Evolutionary conservation across 371 early-diverging fungal species (phyloP).

Genomic region (Nematocida displodere): DNA sequence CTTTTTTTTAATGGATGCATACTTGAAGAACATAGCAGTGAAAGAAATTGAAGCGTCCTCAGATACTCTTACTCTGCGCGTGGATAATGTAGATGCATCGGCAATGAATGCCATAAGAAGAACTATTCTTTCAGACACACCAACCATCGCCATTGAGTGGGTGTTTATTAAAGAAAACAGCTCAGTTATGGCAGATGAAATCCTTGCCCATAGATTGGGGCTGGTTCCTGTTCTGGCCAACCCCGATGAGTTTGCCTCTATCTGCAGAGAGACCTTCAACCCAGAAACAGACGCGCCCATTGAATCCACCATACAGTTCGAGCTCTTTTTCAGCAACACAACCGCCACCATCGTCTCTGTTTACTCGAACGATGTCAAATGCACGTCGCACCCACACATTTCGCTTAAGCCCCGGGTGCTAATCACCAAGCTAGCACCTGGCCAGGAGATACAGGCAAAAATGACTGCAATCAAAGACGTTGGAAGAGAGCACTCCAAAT

Average conservation of each 20-base stretch:
- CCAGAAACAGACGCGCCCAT: background rate
- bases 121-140: slow-evolving; percentile 46
- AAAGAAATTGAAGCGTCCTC: background rate
- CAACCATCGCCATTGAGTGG: slow-evolving; percentile 76
- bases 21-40: slow-evolving; percentile 16
- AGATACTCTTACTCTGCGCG: slow-evolving; percentile 5
- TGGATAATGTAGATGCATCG: slow-evolving; percentile 24
- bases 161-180: slow-evolving; percentile 87
- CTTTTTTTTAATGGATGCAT: slow-evolving; percentile 24
- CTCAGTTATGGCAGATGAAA: slow-evolving; percentile 87
- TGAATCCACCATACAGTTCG: slow-evolving; percentile 6
- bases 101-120: slow-evolving; percentile 30
- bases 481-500: slow-evolving; percentile 64
- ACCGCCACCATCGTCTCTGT: background rate
- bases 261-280: background rate
- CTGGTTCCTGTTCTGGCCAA: slow-evolving; percentile 84
- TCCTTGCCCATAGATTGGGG: slow-evolving; percentile 89
- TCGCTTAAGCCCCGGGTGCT: slow-evolving; percentile 79
- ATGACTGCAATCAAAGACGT: slow-evolving; percentile 82
- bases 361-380: slow-evolving; percentile 25
- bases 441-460: slow-evolving; percentile 80
- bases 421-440: slow-evolving; percentile 84
- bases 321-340: slow-evolving; percentile 6
- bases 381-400: slow-evolving; percentile 42
- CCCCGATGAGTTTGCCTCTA: slow-evolving; percentile 65